Evolutionary conservation across 1,139 yeast genomes (phyloP).

Genomic region (Debaryomyces nepalensis): DNA sequence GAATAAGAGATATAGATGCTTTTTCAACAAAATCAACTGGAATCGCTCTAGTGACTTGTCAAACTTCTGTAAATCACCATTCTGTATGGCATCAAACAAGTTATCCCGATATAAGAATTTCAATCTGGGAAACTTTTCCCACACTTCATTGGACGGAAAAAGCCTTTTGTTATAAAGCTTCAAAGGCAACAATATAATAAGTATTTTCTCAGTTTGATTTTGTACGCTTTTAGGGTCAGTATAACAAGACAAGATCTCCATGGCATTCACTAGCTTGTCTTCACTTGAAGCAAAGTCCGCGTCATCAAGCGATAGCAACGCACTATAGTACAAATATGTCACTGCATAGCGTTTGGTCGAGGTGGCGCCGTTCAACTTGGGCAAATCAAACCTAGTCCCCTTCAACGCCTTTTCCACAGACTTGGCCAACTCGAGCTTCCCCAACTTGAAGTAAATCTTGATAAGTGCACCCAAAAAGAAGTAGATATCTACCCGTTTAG

Average conservation of each 20-base stretch:
- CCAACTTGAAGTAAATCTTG: slow-evolving; percentile 69
- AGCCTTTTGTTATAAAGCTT: slow-evolving; percentile 47
- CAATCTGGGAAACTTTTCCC: slow-evolving; percentile 51
- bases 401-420: slow-evolving; percentile 76
- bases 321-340: slow-evolving; percentile 68
- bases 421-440: slow-evolving; percentile 76
- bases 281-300: slow-evolving; percentile 60
- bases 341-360: slow-evolving; percentile 56
- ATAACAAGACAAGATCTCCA: slow-evolving; percentile 35
- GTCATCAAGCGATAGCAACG: slow-evolving; percentile 65
- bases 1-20: slow-evolving; percentile 66
- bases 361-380: slow-evolving; percentile 56
- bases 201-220: slow-evolving; percentile 45
- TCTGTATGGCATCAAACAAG: slow-evolving; percentile 51
- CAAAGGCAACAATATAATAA: slow-evolving; percentile 60
- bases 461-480: slow-evolving; percentile 76
- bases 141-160: slow-evolving; percentile 46
- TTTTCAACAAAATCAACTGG: slow-evolving; percentile 57
- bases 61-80: slow-evolving; percentile 60
- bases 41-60: slow-evolving; percentile 48
- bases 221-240: slow-evolving; percentile 22
- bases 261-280: slow-evolving; percentile 52
- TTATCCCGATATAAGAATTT: slow-evolving; percentile 48
- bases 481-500: slow-evolving; percentile 71
- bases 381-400: slow-evolving; percentile 51